A percentile compares a stretch with the other conserved stretches of the same genome.
Conservation (phyloP, 129 eudicot genomes). For the Pittosporum tobira region DNA sequence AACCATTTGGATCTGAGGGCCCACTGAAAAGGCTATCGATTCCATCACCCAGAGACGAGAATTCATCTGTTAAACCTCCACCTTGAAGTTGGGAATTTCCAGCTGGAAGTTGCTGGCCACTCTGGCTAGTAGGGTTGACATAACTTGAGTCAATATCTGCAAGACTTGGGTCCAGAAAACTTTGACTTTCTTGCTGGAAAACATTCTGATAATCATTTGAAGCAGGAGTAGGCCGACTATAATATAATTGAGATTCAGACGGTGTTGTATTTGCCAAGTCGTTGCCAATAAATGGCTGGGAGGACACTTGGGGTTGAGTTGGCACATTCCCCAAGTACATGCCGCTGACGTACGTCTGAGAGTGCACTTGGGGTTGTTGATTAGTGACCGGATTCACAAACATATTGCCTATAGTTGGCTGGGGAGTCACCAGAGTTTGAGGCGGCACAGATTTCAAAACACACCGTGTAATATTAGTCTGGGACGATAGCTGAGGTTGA, state of each 20-base stretch:
- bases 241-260: slow-evolving; percentile 14
- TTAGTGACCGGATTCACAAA: slow-evolving; percentile 12
- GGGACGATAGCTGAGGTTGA: slow-evolving; percentile 12
- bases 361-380: slow-evolving; percentile 15
- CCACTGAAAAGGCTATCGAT: slow-evolving; percentile 1
- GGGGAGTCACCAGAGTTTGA: too few relatives aligned
- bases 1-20: slow-evolving; percentile 18
- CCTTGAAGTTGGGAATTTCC: slow-evolving; percentile 17
- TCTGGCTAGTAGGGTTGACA: slow-evolving; percentile 15
- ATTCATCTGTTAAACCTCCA: neutral
- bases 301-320: slow-evolving; percentile 12
- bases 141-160: slow-evolving; percentile 16
- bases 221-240: slow-evolving; percentile 19
- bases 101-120: slow-evolving; percentile 22
- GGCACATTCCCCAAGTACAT: slow-evolving; percentile 13
- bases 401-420: neutral
- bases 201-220: slow-evolving; percentile 14
- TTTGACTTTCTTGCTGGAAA: neutral
- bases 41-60: neutral
- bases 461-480: slow-evolving; percentile 13
- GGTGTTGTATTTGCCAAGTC: neutral
- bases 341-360: slow-evolving; percentile 12
- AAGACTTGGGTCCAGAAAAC: slow-evolving; percentile 16
- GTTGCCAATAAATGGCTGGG: slow-evolving; percentile 7
- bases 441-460: too few relatives aligned